These are phyloP conservation scores for Paramecium pentaurelia DNA, from an alignment of 73 alveolate genomes.

Conservation along the genomic window DNA sequence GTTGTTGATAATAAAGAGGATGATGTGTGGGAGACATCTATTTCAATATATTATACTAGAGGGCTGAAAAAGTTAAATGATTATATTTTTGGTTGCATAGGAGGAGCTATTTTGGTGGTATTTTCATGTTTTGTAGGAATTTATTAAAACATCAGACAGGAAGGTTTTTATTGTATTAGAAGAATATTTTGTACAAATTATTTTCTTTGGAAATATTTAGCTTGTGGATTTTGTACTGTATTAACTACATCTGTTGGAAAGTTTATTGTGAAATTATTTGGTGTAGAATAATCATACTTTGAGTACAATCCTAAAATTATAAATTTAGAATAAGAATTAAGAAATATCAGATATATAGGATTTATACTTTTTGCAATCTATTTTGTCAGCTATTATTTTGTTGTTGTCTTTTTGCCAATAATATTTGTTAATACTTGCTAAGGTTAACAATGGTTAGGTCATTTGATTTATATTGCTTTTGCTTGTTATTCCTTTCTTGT, in stretches of 20 bases:
- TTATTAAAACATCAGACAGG: not conserved
- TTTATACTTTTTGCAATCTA: not conserved
- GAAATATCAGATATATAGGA: not conserved
- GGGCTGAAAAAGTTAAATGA: not conserved
- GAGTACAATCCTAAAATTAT: not conserved
- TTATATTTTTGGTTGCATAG: not conserved
- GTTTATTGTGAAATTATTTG: not conserved
- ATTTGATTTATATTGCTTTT: not conserved
- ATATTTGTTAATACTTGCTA: not conserved
- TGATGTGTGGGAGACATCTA: conserved; percentile 45
- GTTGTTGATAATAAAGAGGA: conserved; percentile 36
- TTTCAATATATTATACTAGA: not conserved
- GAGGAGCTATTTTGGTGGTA: not conserved
- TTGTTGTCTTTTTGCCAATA: conserved; percentile 7
- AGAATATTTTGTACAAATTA: not conserved
- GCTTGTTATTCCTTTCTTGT: conserved; percentile 16
- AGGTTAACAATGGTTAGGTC: not conserved
- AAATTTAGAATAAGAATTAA: not conserved
- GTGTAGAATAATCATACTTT: conserved; percentile 6
- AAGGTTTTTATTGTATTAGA: conserved; percentile 26
- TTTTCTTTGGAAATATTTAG: not conserved
- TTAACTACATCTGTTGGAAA: not conserved
- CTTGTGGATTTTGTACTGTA: conserved; percentile 36
- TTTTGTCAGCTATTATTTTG: not conserved
- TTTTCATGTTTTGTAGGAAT: not conserved